Percentiles rank a stretch among this genome's conserved stretches.
Conservation (phyloP, 768 basidiomycete species). For the Leccinum aurantiacum region DNA sequence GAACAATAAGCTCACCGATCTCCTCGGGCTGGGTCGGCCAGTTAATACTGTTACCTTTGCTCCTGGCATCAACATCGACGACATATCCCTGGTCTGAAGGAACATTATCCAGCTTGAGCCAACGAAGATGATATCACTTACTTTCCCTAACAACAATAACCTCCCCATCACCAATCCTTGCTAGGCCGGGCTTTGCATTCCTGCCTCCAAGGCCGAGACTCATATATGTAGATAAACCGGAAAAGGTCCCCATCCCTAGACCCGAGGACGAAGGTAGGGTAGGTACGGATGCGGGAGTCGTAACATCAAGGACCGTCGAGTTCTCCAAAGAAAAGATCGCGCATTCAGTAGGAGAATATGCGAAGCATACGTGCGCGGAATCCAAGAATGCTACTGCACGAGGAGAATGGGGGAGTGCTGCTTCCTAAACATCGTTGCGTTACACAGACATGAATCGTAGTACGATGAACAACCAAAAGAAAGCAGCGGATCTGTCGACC, state of each 20-base stretch:
- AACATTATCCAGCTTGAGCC: slow-evolving; percentile 1
- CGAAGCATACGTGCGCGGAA: slow-evolving; percentile 62
- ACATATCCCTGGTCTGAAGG: slow-evolving; percentile 65
- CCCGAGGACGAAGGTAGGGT: slow-evolving; percentile 28
- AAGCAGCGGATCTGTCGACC: slow-evolving; percentile 11
- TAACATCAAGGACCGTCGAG: slow-evolving; percentile 56
- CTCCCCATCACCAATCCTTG: slow-evolving; percentile 58
- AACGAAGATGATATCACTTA: slow-evolving; percentile 38
- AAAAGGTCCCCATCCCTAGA: slow-evolving; percentile 67
- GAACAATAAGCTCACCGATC: slow-evolving; percentile 44
- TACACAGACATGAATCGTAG: neutral
- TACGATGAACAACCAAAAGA: neutral
- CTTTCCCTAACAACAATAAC: slow-evolving; percentile 77
- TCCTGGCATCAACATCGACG: slow-evolving; percentile 59
- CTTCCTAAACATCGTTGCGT: slow-evolving; percentile 55
- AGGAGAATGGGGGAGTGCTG: slow-evolving; percentile 84
- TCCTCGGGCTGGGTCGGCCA: slow-evolving; percentile 88
- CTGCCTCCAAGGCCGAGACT: slow-evolving; percentile 76
- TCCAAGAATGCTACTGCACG: slow-evolving; percentile 76
- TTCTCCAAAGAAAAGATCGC: slow-evolving; percentile 68
- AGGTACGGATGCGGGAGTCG: slow-evolving; percentile 42
- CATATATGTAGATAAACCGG: slow-evolving; percentile 80
- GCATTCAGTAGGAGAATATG: slow-evolving; percentile 68
- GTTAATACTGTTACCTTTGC: slow-evolving; percentile 50
- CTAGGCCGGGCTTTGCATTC: slow-evolving; percentile 57